Evolutionary conservation across 768 basidiomycete species (phyloP), one percentile per base, ranked within the genome.

Genomic region (Phaffia australis): DNA sequence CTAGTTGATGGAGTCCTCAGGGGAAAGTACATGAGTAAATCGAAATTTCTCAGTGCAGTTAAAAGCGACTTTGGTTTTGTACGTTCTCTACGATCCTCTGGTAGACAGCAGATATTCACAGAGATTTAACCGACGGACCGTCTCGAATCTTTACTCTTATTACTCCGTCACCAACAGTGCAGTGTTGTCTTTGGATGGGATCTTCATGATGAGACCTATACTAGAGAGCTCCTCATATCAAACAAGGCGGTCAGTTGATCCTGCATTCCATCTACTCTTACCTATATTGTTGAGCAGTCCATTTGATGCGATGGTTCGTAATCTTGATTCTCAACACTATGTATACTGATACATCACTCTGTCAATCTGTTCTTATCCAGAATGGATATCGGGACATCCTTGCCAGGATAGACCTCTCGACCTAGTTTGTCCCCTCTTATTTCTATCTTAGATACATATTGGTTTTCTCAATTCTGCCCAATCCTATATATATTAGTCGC

Each of bases 331-430:
- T 42, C 35, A 42, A 4, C 11, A 42, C 35, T 42, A 5, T 42
- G 35, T 42, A 42, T 11, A 11, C 35, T 42, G 11, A 42, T 5
- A 42, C 11, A 42, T 11, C 35, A 11, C 11, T 42, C 35, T 42
- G 11, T 42, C 35, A 42, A 42, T 5, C 35, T 42, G 35, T 42
- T 42, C 35, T 42, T 42, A 42, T 23, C 29, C 15, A 54, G 27
- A 99, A 98, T 71, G 95, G 95, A 0, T 98, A 92, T 77, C 83
- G 85, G 5, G 95, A 99, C 74, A 77, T 99, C 56, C 77, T 88
- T 48, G 95, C 95, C 9, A 76, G 80, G 42, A 87, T 99, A 68
- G 94, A 98, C 75, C 80, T 95, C 19, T 83, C 86, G 0, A 89
- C 87, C 0, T 94, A 83, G 63, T 64, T 6, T 56, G 63, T n/a